Evolutionary conservation across 495 filamentous ascomycete genomes (phyloP).

Genomic region (Penicillium crystallinum): DNA sequence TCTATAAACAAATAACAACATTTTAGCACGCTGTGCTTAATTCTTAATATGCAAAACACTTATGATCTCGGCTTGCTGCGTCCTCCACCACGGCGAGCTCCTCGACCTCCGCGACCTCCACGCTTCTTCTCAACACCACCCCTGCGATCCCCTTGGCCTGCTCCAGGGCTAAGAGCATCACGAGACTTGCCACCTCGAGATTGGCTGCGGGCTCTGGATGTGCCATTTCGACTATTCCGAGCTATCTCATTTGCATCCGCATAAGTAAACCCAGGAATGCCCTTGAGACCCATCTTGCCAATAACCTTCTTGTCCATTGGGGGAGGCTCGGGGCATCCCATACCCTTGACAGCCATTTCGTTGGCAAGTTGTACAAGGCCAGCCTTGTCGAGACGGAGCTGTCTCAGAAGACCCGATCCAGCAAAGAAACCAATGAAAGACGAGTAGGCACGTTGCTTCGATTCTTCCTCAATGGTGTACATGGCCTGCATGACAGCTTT

Average conservation of each 20-base stretch:
- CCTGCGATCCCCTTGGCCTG: slow-evolving; percentile 20
- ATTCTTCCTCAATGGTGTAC: slow-evolving; percentile 39
- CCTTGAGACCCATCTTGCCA: slow-evolving; percentile 48
- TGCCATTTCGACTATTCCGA: not conserved
- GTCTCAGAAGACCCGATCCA: slow-evolving; percentile 34
- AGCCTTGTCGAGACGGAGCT: slow-evolving; percentile 34
- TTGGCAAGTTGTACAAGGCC: slow-evolving; percentile 44
- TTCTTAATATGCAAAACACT: not conserved
- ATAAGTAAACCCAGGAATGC: slow-evolving; percentile 42
- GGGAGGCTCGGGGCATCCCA: slow-evolving; percentile 44
- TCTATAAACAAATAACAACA: not conserved
- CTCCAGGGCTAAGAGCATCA: slow-evolving; percentile 31
- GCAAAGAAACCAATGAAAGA: slow-evolving; percentile 51
- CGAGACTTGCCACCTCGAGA: slow-evolving; percentile 16
- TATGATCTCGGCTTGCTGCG: slow-evolving; percentile 10
- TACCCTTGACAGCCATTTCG: slow-evolving; percentile 37
- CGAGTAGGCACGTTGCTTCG: slow-evolving; percentile 51
- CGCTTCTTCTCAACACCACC: slow-evolving; percentile 23
- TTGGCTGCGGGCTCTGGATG: slow-evolving; percentile 12
- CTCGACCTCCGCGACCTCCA: slow-evolving; percentile 18
- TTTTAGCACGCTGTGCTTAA: not conserved
- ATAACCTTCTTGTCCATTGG: slow-evolving; percentile 42
- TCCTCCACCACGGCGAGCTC: slow-evolving; percentile 13
- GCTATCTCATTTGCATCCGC: slow-evolving; percentile 18
- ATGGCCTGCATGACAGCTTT: slow-evolving; percentile 30